Evolutionary conservation across 306 rosid genomes (phyloP).

Genomic region (Corylus americana): DNA sequence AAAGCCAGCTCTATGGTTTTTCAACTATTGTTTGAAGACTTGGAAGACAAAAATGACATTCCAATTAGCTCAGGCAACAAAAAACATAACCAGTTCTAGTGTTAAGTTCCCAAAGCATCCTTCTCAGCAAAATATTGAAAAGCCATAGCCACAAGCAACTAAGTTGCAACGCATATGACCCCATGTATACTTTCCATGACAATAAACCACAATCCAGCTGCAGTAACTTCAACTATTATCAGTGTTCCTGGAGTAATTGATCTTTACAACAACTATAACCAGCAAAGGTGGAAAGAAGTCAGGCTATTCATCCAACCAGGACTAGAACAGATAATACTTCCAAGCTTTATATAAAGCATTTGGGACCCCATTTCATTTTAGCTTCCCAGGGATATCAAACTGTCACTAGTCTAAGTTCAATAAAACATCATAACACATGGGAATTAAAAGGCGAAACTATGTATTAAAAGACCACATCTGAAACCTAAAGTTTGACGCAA

Average conservation of each 20-base stretch:
- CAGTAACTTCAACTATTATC: background rate
- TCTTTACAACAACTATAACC: background rate
- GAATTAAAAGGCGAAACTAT: conserved; percentile 8
- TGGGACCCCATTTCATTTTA: background rate
- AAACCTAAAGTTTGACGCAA: conserved; percentile 42
- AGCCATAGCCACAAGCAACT: no score
- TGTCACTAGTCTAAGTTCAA: background rate
- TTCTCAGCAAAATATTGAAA: no score
- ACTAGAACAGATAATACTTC: background rate
- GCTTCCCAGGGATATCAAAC: background rate
- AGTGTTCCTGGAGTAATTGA: background rate
- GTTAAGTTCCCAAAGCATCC: no score
- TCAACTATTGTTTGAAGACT: no score
- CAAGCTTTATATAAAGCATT: background rate
- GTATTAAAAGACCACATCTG: conserved; percentile 29
- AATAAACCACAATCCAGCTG: background rate
- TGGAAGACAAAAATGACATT: no score
- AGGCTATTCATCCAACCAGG: background rate
- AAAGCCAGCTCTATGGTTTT: no score
- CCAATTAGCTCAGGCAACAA: no score
- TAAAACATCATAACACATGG: background rate
- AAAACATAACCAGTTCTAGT: no score
- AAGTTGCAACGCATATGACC: background rate
- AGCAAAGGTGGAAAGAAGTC: background rate
- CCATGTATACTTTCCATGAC: background rate